Base-by-base conservation (phyloP, 1,284 basidiomycete species). In the Taiwanofungus camphoratus region DNA sequence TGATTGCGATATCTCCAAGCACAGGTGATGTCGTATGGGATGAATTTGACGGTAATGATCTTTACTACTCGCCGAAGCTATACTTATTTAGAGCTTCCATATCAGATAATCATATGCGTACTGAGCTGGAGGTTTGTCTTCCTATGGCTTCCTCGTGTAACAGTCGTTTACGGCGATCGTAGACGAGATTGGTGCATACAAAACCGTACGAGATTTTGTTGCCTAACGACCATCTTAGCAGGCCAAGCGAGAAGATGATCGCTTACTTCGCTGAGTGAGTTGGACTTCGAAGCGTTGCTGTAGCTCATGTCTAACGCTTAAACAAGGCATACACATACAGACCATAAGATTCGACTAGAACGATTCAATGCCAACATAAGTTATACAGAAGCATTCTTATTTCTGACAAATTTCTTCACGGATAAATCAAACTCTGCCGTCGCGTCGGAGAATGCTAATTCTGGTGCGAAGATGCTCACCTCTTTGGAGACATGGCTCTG, bases 11-110 rank as follows among this genome's bases (percentile, higher is more conserved):
- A 13, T 81, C 83, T 41, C 89, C 92, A 0, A 82, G 82, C 39
- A 96, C 92, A 0, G 94, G 94, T 1, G 88, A 94, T 52, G 82
- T 98, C 2, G 70, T 92, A 1, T 98, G 90, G 79, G 95, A 99
- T 56, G 79, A 89, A 50, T 96, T 93, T 58, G 74, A 86, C 41
- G 90, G 89, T 85, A 50, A 20, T 31, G 15, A 30, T 30, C 7
- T 15, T 13, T 7, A 15, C 13, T 4, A 19, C 21, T 8, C 13
- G 12, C 19, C 24, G 13, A 39, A 18, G 34, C 3, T 21, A 15
- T 13, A 13, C 9, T 20, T 7, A n/a, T 4, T 7, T 20, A 13
- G 11, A 27, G 40, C 2, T 44, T 31, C 33, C 41, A 44, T 15
- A 16, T 36, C 54, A 86, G 91, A 94, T 60, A 79, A 78, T 2